Base-by-base conservation (phyloP, 2,329 filamentous ascomycete genomes). In the Hymenotorrendiella dingleyae region DNA sequence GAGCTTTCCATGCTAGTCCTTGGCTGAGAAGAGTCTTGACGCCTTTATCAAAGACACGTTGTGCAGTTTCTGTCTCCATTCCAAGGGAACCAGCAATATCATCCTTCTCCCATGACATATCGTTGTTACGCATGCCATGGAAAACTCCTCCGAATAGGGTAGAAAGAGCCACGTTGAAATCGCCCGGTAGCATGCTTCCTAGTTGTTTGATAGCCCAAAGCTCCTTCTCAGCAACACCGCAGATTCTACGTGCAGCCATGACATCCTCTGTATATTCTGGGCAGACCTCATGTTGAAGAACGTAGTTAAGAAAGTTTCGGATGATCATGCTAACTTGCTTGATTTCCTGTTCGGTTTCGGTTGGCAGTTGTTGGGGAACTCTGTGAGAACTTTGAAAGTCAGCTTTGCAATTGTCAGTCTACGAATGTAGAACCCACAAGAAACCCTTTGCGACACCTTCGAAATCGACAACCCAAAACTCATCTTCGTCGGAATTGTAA, bases 301-400 rank as follows among this genome's bases (percentile, higher is more conserved):
- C 70, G 53, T 96, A 98, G 51, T 87, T 86, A 50, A 95, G 77
- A 59, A 97, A 97, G 59, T 93, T 94, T 46, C 79, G 77, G 29
- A 96, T 71, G 0, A 94, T 77, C 24, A 75, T 72, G 16, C 82
- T 78, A 3, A 79, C 80, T 6, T 73, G 63, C n/a, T 73, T 65
- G 48, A 89, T 72, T 10, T 72, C 64, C 0, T 66, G 60, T 12
- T 70, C 59, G 4, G 65, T 69, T 10, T 80, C 73, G 36, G 78
- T 76, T 14, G 76, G 70, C 27, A 77, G 76, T 27, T 76, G 67
- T 20, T 67, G 67, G 0, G 76, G 72, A 5, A 85, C 72, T 30
- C 70, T 72, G 4, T 70, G 69, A 11, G 79, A 79, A 34, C 76
- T 76, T 33, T 10, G 16, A 32, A 3, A 6, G 39, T 61, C 32